Conservation (phyloP, 2,329 filamentous ascomycete species). For the Fusarium piperis region DNA sequence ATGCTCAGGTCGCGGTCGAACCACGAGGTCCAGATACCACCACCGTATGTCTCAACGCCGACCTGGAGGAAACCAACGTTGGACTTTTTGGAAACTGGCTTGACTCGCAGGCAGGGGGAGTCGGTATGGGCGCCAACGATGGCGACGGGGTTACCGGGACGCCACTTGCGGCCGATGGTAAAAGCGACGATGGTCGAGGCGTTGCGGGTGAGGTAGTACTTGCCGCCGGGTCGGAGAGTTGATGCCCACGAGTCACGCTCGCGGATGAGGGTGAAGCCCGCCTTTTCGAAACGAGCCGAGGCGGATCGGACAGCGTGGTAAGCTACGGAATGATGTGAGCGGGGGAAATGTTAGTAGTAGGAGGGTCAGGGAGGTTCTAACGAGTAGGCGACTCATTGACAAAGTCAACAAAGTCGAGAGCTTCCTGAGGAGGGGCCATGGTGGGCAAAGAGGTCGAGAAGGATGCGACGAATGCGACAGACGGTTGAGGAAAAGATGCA, state of each 20-base stretch:
- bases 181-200: conserved; percentile 92
- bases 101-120: conserved; percentile 89
- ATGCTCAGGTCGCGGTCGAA: conserved; percentile 95
- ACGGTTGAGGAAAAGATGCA: conserved; percentile 1
- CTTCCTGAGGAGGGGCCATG: conserved; percentile 66
- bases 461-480: conserved; percentile 4
- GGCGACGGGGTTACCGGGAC: conserved; percentile 86
- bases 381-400: conserved; percentile 94
- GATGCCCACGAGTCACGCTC: conserved; percentile 91
- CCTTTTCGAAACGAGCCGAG: conserved; percentile 78
- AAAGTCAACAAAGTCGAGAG: conserved; percentile 89
- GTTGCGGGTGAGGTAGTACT: conserved; percentile 96
- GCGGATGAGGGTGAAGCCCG: conserved; percentile 88
- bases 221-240: conserved; percentile 83
- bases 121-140: conserved; percentile 98
- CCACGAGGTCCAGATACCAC: conserved; percentile 98
- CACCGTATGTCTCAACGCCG: conserved; percentile 95
- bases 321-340: conserved; percentile 62
- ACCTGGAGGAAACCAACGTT: conserved; percentile 91
- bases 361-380: conserved; percentile 55
- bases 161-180: conserved; percentile 90
- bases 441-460: conserved; percentile 47
- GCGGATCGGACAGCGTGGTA: conserved; percentile 92
- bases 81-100: conserved; percentile 91
- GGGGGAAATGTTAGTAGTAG: background rate